Evolutionary conservation across 2,329 filamentous ascomycete genomes (phyloP), one percentile per base, ranked within the genome.

Genomic region (Chrysoporthe austroafricana): DNA sequence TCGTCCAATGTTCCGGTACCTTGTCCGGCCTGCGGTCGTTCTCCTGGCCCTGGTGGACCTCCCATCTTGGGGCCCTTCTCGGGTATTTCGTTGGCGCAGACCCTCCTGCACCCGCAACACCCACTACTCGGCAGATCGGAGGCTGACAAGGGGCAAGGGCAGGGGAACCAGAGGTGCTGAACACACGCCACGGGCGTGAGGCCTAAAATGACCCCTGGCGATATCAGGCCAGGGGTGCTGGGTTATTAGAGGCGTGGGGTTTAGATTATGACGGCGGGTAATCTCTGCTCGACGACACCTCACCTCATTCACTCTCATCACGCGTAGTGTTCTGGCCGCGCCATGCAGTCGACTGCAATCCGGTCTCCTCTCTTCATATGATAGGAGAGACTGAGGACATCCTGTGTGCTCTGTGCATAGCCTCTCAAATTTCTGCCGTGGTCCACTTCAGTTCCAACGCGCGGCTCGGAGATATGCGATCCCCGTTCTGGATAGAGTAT

Each of bases 1-100:
- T 62, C 58, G 36, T 26, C 54, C 57, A 57, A 66, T 62, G 64
- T 66, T 57, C 64, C 58, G 52, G 36, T 62, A 66, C 64, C 39
- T 66, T 21, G 34, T 46, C 52, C 54, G 48, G 48, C 36, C 21
- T 57, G 62, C 43, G 26, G 39, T 18, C 21, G 39, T 36, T 18
- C 21, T 9, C 21, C 21, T 13, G 4, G 36, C 13, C 50, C 16
- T 36, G 52, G 52, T 46, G 52, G 52, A 59, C 62, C 54, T 64
- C 44, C 62, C 62, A 26, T 64, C 62, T 64, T 48, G 58, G 64
- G 58, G 50, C 26, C 18, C n/a, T 8, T 50, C 48, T 62, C 57
- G 64, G 64, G 18, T 18, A 5, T 62, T 66, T 66, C n/a, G 50
- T 62, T 62, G 21, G 9, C 32, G 59, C 59, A 66, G 59, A 57